Conservation (phyloP, 192 early-diverging fungal species). For the Entrophospora sp. region DNA sequence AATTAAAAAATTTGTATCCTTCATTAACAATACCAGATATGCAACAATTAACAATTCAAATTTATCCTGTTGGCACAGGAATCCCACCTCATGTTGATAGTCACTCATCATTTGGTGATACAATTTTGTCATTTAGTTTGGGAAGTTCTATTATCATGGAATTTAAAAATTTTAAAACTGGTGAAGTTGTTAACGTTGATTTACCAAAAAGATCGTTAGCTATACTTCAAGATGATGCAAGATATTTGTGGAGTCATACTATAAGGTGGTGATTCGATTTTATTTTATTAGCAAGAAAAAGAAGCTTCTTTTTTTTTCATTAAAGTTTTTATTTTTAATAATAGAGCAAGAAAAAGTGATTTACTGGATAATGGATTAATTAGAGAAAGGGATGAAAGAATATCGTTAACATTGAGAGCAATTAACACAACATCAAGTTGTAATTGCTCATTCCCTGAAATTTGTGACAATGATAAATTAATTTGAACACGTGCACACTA, state of each 20-base stretch:
- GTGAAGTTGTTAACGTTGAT: neutral
- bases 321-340: neutral
- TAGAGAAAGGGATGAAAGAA: slow-evolving; percentile 10
- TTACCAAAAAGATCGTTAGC: slow-evolving; percentile 16
- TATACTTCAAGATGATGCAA: neutral
- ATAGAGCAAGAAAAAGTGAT: slow-evolving; percentile 16
- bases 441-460: slow-evolving; percentile 10
- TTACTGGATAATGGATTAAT: slow-evolving; percentile 12
- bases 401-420: slow-evolving; percentile 16
- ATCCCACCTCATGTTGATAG: slow-evolving; percentile 19
- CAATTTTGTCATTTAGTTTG: slow-evolving; percentile 11
- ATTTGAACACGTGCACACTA: no score
- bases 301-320: no score
- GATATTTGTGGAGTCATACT: slow-evolving; percentile 17
- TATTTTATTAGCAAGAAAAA: neutral
- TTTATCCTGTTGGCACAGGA: slow-evolving; percentile 18
- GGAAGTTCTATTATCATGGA: slow-evolving; percentile 15
- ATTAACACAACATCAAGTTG: neutral
- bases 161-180: slow-evolving; percentile 12
- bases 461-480: no score
- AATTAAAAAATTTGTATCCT: neutral
- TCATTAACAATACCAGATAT: slow-evolving; percentile 7
- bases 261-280: neutral
- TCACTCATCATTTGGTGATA: slow-evolving; percentile 12
- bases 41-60: slow-evolving; percentile 13